Base-by-base conservation (phyloP, 1,284 basidiomycete species). In the Melampsora occidentalis region DNA sequence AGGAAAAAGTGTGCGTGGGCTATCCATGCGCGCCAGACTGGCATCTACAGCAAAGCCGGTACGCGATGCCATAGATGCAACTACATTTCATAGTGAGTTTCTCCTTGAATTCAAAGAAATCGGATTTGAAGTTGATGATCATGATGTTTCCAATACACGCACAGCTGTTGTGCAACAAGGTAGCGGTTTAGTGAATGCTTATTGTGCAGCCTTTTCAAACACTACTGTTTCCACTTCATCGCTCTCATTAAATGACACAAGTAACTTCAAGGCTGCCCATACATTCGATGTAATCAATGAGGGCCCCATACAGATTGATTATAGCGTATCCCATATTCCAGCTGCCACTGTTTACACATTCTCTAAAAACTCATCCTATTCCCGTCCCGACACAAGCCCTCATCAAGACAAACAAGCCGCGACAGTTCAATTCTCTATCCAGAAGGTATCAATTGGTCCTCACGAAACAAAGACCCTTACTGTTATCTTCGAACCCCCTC, bases 111-210 rank as follows among this genome's bases (percentile, higher is more conserved):
- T n/a, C 33, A 49, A 18, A 64, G n/a, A n/a, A n/a, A 64, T 31
- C 7, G 5, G 18, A 39, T 64, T 16, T 33, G 28, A 20, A 14
- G n/a, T 25, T 25, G 25, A 25, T 25, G n/a, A n/a, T n/a, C n/a
- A n/a, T n/a, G n/a, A n/a, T n/a, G n/a, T n/a, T 31, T n/a, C 20
- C 20, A 14, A 31, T 39, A 31, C 35, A 39, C 7, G 7, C 18
- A 9, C 10, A 76, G 73, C 51, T 48, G 61, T 51, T 20, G 49
- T 76, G 12, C 73, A 76, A 51, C 73, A 76, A 69, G 73, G 73
- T 12, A 67, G 66, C 22, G 73, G 73, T 57, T 31, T 76, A 20
- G 73, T 69, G 22, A 69, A 76, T 69, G 73, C 73, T 20, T 76
- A 62, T 33, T 76, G 73, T 25, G 73, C 73, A 10, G 73, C 68